Conservation (phyloP, 176 grass and related monocot genomes). For the Oryza officinalis region DNA sequence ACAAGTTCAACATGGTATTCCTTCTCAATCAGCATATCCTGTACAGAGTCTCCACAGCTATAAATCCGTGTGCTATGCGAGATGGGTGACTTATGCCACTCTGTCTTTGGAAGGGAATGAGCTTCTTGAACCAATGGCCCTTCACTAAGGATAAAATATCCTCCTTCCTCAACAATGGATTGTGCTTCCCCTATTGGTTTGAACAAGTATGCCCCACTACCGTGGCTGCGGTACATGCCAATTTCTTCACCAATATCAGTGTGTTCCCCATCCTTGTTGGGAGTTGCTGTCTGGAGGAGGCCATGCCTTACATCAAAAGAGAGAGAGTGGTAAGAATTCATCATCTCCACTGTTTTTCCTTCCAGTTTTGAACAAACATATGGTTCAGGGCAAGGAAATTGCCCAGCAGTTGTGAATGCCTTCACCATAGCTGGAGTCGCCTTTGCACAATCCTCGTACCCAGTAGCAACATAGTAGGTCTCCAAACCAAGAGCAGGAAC, state of each 20-base stretch:
- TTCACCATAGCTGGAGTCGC: constrained; percentile 63
- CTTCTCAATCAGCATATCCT: constrained; percentile 92
- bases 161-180: constrained; percentile 72
- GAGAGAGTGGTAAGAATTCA: constrained; percentile 67
- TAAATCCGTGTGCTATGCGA: constrained; percentile 92
- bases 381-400: constrained; percentile 80
- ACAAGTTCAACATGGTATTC: constrained; percentile 97
- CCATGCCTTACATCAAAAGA: constrained; percentile 80
- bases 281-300: constrained; percentile 65
- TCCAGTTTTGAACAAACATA: constrained; percentile 84
- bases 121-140: constrained; percentile 85
- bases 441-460: constrained; percentile 64
- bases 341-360: constrained; percentile 62
- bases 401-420: constrained; percentile 49
- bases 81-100: constrained; percentile 69
- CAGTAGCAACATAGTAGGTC: constrained; percentile 72
- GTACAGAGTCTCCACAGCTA: constrained; percentile 60
- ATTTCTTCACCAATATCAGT: constrained; percentile 86
- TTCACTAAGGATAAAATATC: constrained; percentile 81
- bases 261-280: constrained; percentile 51
- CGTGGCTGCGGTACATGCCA: constrained; percentile 80
- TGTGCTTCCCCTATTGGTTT: constrained; percentile 83
- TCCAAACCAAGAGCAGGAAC: constrained; percentile 91
- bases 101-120: constrained; percentile 77
- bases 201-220: constrained; percentile 94